Percentiles rank a stretch among this genome's conserved stretches.
Evolutionary conservation across 257 asterid species (phyloP).

Genomic region (Gentiana dahurica): DNA sequence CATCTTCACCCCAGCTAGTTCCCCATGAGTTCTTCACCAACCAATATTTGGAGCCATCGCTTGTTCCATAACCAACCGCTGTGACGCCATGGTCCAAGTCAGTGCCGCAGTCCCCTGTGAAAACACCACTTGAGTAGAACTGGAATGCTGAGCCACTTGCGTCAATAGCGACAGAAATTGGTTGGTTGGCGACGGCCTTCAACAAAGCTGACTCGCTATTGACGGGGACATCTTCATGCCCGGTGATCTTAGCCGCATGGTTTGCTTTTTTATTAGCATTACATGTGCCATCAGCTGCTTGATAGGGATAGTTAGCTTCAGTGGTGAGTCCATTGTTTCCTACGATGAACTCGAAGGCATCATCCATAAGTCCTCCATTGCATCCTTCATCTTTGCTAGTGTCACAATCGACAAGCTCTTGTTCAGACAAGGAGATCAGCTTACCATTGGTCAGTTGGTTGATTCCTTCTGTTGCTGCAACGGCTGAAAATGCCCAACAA

Average conservation of each 20-base stretch:
- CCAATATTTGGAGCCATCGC: slow-evolving; percentile 15
- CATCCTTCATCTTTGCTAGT: slow-evolving; percentile 24
- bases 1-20: slow-evolving; percentile 12
- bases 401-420: slow-evolving; percentile 33
- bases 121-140: slow-evolving; percentile 13
- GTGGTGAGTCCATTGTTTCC: slow-evolving; percentile 25
- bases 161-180: slow-evolving; percentile 14
- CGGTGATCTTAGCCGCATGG: slow-evolving; percentile 4
- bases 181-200: slow-evolving; percentile 16
- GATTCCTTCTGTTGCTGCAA: slow-evolving; percentile 26
- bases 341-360: slow-evolving; percentile 22
- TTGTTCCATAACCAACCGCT: slow-evolving; percentile 10
- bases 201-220: slow-evolving; percentile 11
- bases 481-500: slow-evolving; percentile 32
- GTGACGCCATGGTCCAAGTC: slow-evolving; percentile 18
- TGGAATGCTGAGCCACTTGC: slow-evolving; percentile 14
- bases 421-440: slow-evolving; percentile 20
- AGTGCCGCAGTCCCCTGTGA: slow-evolving; percentile 18
- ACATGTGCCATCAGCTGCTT: slow-evolving; percentile 10
- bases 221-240: slow-evolving; percentile 9
- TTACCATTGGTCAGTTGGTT: slow-evolving; percentile 12
- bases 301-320: slow-evolving; percentile 7
- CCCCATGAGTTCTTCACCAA: slow-evolving; percentile 16
- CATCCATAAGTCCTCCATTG: slow-evolving; percentile 25
- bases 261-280: slow-evolving; percentile 2